Evolutionary conservation across 2,329 filamentous ascomycete genomes (phyloP).

Genomic region (Saccharata proteae): DNA sequence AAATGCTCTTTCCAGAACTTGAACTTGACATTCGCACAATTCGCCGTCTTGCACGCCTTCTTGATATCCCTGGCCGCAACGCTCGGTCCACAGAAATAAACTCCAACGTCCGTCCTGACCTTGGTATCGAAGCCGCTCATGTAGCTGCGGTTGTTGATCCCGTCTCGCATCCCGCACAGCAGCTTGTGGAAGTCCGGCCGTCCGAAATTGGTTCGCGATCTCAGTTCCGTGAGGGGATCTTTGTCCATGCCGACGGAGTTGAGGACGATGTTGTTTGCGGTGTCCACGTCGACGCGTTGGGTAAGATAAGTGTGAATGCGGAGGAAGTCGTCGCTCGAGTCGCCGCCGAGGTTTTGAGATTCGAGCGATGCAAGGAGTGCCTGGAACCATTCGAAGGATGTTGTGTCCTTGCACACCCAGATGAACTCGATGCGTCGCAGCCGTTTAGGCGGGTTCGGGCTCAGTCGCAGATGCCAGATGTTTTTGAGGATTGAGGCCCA

Average conservation of each 20-base stretch:
- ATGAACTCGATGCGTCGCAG: constrained; percentile 96
- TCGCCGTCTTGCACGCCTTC: constrained; percentile 62
- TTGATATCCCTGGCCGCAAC: constrained; percentile 70
- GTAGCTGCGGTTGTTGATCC: constrained; percentile 75
- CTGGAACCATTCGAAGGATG: constrained; percentile 98
- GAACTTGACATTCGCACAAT: constrained; percentile 71
- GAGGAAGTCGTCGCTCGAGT: constrained; percentile 58
- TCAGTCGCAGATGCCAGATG: constrained; percentile 90
- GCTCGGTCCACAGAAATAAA: constrained; percentile 95
- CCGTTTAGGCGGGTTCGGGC: constrained; percentile 77
- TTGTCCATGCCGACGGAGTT: constrained; percentile 82
- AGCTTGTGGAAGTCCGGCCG: constrained; percentile 77
- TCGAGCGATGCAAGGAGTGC: constrained; percentile 84
- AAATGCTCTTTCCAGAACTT: constrained; percentile 98
- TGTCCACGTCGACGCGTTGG: constrained; percentile 82
- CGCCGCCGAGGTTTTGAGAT: constrained; percentile 61
- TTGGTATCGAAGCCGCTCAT: constrained; percentile 68
- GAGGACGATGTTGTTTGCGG: constrained; percentile 89
- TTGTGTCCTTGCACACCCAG: constrained; percentile 94
- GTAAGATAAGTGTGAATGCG: constrained; percentile 98
- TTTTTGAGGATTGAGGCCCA: constrained; percentile 89
- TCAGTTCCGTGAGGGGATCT: constrained; percentile 87
- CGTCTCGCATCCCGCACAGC: constrained; percentile 74
- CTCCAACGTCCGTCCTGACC: constrained; percentile 74
- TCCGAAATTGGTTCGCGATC: constrained; percentile 84